Evolutionary conservation across 2,329 filamentous ascomycete species (phyloP).

Genomic region (Diplodia scrobiculata): DNA sequence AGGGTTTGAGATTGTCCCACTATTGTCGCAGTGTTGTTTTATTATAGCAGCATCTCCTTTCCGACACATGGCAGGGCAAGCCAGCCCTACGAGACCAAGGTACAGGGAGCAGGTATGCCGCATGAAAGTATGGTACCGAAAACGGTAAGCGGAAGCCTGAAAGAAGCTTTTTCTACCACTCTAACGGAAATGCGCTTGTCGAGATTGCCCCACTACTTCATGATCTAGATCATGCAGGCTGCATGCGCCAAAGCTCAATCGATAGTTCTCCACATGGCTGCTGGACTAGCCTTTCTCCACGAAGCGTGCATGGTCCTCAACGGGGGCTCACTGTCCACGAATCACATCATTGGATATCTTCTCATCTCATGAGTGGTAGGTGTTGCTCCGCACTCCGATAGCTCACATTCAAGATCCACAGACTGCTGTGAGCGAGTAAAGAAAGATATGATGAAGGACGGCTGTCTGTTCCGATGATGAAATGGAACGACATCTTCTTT

Average conservation of each 20-base stretch:
- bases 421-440: not conserved
- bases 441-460: no score
- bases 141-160: not conserved
- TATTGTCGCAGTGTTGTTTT: not conserved
- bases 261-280: not conserved
- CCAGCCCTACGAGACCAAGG: not conserved
- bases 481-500: no score
- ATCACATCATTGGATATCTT: not conserved
- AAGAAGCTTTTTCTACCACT: conserved; percentile 2
- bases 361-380: not conserved
- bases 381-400: not conserved
- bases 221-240: not conserved
- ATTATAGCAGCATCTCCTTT: not conserved
- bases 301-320: not conserved
- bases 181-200: not conserved
- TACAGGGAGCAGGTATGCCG: not conserved
- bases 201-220: not conserved
- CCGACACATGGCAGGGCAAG: not conserved
- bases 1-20: not conserved
- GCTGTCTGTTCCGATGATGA: no score
- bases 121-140: not conserved
- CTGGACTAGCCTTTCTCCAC: not conserved
- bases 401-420: not conserved
- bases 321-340: not conserved
- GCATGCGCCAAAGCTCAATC: not conserved